Evolutionary conservation across 2,329 filamentous ascomycete species (phyloP), one percentile per base, ranked within the genome.

Genomic region (Arachnomyces sp.): DNA sequence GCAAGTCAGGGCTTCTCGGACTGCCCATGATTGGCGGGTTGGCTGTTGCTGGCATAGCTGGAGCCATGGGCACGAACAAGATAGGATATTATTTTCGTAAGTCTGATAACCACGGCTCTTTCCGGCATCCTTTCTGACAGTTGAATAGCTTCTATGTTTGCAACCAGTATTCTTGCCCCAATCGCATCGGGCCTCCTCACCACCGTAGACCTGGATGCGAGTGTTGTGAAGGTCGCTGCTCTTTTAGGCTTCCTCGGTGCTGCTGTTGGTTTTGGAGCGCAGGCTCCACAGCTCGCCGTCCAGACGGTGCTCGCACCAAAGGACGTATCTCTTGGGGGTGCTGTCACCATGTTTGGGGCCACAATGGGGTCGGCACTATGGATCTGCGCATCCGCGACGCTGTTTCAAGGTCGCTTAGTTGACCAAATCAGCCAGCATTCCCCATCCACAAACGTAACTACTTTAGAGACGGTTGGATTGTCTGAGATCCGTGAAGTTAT

Each of bases 281-380:
- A 54, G 28, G 53, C 44, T 1, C 49, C 57, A 6, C 56, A 60
- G 30, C 44, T 43, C 13, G 58, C 57, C 5, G 49, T 58, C 2
- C 58, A 61, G 35, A 57, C 52, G n/a, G 49, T 47, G 1, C 42
- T 60, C 2, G 40, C 40, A 8, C 30, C 47, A 6, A 48, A 42
- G 2, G 59, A 62, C 35, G 48, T 54, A 25, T 45, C 52, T 7
- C 34, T 59, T 29, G 57, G 53, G 4, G 49, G 53, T 4, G 49
- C 54, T 0, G 49, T 61, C 7, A 54, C 63, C 13, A 45, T 59
- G n/a, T 63, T 65, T 31, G 56, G 51, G 31, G 58, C 65, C 42
- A 59, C 52, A 15, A 55, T 66, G 36, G 64, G 63, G 1, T 61
- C 61, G 2, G 61, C 62, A 8, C 16, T 43, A 3, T 48, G 36